Evolutionary conservation across 2,329 filamentous ascomycete species (phyloP).

Genomic region (Fonsecaea pedrosoi): DNA sequence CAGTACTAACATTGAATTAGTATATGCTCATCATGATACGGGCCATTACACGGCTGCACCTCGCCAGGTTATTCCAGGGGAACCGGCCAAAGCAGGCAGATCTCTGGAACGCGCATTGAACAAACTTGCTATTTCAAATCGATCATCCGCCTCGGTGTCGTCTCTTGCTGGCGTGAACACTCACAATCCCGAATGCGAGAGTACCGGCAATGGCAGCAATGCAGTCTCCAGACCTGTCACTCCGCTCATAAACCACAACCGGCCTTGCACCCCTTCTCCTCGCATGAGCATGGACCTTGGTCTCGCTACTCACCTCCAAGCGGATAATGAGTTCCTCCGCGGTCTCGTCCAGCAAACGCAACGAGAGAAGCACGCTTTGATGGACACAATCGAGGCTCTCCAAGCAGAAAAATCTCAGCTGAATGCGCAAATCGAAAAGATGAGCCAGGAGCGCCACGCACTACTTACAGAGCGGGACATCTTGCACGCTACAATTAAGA

Average conservation of each 20-base stretch:
- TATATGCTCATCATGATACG: constrained; percentile 44
- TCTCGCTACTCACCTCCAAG: constrained; percentile 21
- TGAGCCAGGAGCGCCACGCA: constrained; percentile 14
- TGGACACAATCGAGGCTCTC: constrained; percentile 29
- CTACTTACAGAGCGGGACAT: constrained; percentile 26
- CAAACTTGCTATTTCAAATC: constrained; percentile 30
- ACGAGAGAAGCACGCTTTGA: constrained; percentile 26
- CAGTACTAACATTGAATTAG: constrained; percentile 1
- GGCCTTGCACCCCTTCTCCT: constrained; percentile 22
- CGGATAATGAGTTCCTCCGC: constrained; percentile 29
- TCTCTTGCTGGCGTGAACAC: constrained; percentile 7
- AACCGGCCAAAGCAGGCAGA: constrained; percentile 39
- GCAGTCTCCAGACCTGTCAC: constrained; percentile 20
- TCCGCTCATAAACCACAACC: constrained; percentile 12
- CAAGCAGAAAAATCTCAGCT: constrained; percentile 23
- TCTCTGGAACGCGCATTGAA: constrained; percentile 36
- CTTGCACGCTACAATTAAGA: constrained; percentile 27
- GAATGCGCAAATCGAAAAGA: constrained; percentile 12
- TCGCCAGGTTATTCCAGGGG: constrained; percentile 31
- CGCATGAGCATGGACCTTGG: constrained; percentile 25
- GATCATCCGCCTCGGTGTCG: constrained; percentile 26
- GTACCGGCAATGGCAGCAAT: constrained; percentile 4
- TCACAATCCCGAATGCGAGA: constrained; percentile 3
- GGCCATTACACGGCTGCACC: constrained; percentile 36
- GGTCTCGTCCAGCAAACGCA: constrained; percentile 24